Evolutionary conservation across 176 grass and related monocot species (phyloP).

Genomic region (Musa itinerans): DNA sequence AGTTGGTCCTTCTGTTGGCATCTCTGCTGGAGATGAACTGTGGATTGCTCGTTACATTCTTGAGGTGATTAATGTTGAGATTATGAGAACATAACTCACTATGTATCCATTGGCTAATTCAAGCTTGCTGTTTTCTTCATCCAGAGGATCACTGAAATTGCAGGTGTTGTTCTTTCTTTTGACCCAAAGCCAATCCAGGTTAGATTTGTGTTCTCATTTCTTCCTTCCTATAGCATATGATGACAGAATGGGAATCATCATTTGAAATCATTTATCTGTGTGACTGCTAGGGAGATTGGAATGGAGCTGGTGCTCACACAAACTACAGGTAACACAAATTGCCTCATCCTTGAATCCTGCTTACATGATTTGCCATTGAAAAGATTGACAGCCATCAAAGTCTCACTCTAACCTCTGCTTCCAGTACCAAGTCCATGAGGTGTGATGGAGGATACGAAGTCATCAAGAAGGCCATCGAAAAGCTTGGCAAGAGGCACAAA

Average conservation of each 20-base stretch:
- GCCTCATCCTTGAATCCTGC: not conserved
- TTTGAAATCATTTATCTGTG: not conserved
- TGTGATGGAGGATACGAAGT: constrained; percentile 71
- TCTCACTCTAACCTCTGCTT: not conserved
- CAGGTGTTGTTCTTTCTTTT: constrained; percentile 75
- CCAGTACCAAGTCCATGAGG: constrained; percentile 94
- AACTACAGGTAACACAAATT: constrained; percentile 60
- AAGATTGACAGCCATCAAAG: not conserved
- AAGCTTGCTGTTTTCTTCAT: not conserved
- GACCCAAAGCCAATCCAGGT: constrained; percentile 89
- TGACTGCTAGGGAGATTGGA: constrained; percentile 70
- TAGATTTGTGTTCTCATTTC: not conserved
- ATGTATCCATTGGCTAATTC: not conserved
- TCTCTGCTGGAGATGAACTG: constrained; percentile 64
- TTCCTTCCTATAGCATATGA: not conserved
- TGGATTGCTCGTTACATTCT: constrained; percentile 96
- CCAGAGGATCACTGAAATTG: constrained; percentile 97
- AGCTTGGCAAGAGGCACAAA: constrained; percentile 60
- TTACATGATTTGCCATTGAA: not conserved
- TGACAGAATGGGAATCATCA: not conserved
- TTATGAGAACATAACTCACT: not conserved
- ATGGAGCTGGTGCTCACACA: constrained; percentile 83
- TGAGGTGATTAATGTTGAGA: constrained; percentile 36
- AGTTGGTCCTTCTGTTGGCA: constrained; percentile 81
- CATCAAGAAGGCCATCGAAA: constrained; percentile 73